These are phyloP conservation scores for Sicyos edulis DNA, from an alignment of 306 rosid genomes.

Conservation along the genomic window DNA sequence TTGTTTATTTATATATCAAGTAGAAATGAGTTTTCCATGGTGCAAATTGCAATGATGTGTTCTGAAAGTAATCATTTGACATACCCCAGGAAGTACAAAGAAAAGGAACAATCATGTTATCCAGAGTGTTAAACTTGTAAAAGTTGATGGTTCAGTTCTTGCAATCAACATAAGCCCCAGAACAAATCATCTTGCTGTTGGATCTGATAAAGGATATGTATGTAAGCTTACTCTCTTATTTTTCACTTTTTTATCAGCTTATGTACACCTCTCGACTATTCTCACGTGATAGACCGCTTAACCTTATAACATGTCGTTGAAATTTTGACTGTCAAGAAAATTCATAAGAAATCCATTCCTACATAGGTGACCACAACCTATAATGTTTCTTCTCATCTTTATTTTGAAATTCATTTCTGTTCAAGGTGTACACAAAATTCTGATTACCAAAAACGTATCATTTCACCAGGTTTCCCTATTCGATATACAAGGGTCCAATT, in stretches of 20 bases:
- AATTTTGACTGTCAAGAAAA: too few relatives aligned
- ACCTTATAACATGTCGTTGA: too few relatives aligned
- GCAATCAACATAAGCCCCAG: constrained; percentile 45
- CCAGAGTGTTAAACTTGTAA: constrained; percentile 52
- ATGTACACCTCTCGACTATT: too few relatives aligned
- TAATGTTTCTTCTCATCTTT: not conserved
- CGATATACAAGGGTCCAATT: constrained; percentile 52
- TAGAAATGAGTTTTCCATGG: constrained; percentile 5
- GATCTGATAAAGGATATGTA: constrained; percentile 81
- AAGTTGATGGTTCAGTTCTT: constrained; percentile 57
- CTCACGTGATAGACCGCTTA: too few relatives aligned
- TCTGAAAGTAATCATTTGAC: constrained; percentile 19
- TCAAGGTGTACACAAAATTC: not conserved
- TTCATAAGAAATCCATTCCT: too few relatives aligned
- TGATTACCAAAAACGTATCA: not conserved
- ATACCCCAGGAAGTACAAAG: constrained; percentile 54
- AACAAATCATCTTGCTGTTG: constrained; percentile 68
- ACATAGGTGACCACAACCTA: too few relatives aligned
- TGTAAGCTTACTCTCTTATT: constrained; percentile 42
- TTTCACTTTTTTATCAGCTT: not conserved
- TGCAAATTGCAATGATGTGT: constrained; percentile 7
- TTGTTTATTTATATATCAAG: constrained; percentile 16
- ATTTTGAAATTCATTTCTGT: not conserved
- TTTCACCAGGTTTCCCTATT: constrained; percentile 62
- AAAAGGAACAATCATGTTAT: constrained; percentile 65